These are phyloP conservation scores for Trichophyton verrucosum DNA, from an alignment of 2,329 filamentous ascomycete genomes.

Conservation along the genomic window DNA sequence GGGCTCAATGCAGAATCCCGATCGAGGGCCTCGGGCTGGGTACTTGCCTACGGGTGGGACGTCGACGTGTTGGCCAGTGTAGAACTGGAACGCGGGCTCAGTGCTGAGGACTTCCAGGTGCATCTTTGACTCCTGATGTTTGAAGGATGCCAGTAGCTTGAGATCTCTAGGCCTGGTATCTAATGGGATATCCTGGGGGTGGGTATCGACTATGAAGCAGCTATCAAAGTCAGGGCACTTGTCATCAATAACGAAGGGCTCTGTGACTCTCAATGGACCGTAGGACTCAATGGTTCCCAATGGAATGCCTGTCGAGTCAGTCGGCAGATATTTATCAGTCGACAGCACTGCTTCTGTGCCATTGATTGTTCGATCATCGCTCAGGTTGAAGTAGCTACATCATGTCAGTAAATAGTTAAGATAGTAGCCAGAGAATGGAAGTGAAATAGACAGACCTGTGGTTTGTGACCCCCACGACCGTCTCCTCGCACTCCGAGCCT, in stretches of 20 bases:
- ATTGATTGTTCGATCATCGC: constrained; percentile 43
- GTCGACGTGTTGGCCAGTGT: constrained; percentile 75
- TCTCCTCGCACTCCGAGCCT: constrained; percentile 68
- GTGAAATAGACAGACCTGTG: constrained; percentile 53
- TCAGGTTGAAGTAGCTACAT: constrained; percentile 56
- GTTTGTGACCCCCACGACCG: constrained; percentile 85
- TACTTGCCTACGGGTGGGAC: constrained; percentile 51
- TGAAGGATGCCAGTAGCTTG: constrained; percentile 55
- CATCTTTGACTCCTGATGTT: constrained; percentile 60
- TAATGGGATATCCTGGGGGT: constrained; percentile 47
- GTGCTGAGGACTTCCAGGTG: constrained; percentile 82
- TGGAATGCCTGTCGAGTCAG: constrained; percentile 63
- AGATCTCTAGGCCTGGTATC: constrained; percentile 56
- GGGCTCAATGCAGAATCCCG: constrained; percentile 85
- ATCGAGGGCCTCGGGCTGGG: constrained; percentile 53
- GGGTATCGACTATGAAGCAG: constrained; percentile 68
- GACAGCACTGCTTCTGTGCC: constrained; percentile 49
- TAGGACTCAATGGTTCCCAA: constrained; percentile 53
- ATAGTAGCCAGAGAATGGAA: not conserved
- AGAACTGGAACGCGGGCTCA: constrained; percentile 94
- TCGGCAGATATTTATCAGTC: constrained; percentile 56
- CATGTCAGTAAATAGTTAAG: not conserved
- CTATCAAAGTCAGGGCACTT: constrained; percentile 69
- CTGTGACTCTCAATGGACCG: constrained; percentile 50
- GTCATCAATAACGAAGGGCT: constrained; percentile 59